Base-by-base conservation (phyloP, 139 green algal genomes). In the Pedinophyceae sp. region DNA sequence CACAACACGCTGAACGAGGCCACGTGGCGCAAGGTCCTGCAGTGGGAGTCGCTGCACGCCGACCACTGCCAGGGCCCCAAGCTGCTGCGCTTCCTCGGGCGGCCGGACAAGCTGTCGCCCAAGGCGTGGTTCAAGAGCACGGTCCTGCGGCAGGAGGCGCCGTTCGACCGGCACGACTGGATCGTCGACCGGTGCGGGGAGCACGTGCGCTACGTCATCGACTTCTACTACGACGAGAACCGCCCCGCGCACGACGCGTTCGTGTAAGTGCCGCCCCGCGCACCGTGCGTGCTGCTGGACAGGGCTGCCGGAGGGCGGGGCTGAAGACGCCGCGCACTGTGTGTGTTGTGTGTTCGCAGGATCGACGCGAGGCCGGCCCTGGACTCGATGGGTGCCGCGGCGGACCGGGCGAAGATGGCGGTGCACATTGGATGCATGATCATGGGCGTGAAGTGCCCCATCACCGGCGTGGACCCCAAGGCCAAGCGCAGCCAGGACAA, bases 191-290 rank as follows among this genome's bases (percentile, higher is more conserved):
- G 79, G 16, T 78, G 66, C 55, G 88, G 86, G 1, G 22, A 71
- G 48, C 74, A 90, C 58, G 82, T 96, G 27, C 78, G 88, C 18
- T 96, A 96, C 69, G 72, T 96, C 30, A 95, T 96, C 43, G 88
- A 96, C 65, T 96, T 95, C 63, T 96, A 96, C 65, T 95, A 89
- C 59, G 71, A 93, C 65, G 88, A 96, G 29, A 68, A 87, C 29
- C n/a, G n/a, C n/a, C n/a, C n/a, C n/a, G 34, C 34, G 34, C 34
- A 13, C 34, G 34, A 7, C 10, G 34, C 10, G 13, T 43, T 13
- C 10, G 10, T 13, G 13, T 7, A 43, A 13, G 34, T 43, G 34
- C 34, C 10, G 34, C 34, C 10, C 13, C 34, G 34, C 10, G 34
- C 10, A 43, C 34, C 34, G 10, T 43, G 10, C 34, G 34, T 43